phyloP scores from a whole-genome alignment of 768 basidiomycete genomes.

The Agrocybe praecox region DNA sequence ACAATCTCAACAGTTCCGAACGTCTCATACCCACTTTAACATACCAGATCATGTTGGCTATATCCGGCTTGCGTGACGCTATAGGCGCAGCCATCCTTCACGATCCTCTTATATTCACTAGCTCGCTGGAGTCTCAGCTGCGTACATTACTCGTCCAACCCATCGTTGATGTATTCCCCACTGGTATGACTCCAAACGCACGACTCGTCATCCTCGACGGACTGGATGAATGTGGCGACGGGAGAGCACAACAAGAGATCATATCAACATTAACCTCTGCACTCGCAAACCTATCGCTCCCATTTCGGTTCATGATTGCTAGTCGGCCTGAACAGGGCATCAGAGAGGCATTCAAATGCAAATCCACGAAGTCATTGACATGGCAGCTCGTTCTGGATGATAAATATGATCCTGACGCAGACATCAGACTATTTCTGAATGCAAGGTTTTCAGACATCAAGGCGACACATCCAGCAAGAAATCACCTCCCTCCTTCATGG shows the following conservation, averaged over 20 bases:
- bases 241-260: slow-evolving; percentile 12
- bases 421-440: slow-evolving; percentile 13
- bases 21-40: slow-evolving; percentile 17
- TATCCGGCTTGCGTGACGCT: too few species aligned
- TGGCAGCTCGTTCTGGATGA: slow-evolving; percentile 7
- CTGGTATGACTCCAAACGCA: background rate
- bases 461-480: slow-evolving; percentile 5
- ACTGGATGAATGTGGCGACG: slow-evolving; percentile 19
- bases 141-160: slow-evolving; percentile 12
- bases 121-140: slow-evolving; percentile 1
- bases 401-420: slow-evolving; percentile 4
- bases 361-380: background rate
- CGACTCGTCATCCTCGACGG: slow-evolving; percentile 22
- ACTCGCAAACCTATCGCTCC: background rate
- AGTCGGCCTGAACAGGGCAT: slow-evolving; percentile 21
- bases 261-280: slow-evolving; percentile 4
- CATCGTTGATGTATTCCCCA: background rate
- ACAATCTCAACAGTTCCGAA: slow-evolving; percentile 6
- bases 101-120: too few species aligned
- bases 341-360: slow-evolving; percentile 11
- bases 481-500: slow-evolving; percentile 8
- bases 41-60: slow-evolving; percentile 13
- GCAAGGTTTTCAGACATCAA: slow-evolving; percentile 11
- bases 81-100: too few species aligned
- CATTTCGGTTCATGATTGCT: slow-evolving; percentile 19